These are phyloP conservation scores for Tricholoma matsutake DNA, from an alignment of 768 basidiomycete species.

Conservation along the genomic window DNA sequence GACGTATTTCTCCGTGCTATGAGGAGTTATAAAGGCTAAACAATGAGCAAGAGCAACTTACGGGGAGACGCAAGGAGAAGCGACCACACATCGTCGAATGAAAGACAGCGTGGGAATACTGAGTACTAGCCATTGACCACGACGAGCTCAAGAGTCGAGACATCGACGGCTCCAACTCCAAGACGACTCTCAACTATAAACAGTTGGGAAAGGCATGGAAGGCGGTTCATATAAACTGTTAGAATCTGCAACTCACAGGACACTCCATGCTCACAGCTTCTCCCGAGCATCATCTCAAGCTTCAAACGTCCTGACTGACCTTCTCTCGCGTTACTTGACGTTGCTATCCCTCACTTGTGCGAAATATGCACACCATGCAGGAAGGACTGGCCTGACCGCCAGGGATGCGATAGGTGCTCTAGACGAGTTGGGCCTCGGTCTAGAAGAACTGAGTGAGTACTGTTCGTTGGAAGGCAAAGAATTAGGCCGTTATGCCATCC, in stretches of 20 bases:
- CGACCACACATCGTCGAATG: conserved; percentile 55
- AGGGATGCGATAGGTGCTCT: conserved; percentile 65
- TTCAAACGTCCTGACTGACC: conserved; percentile 64
- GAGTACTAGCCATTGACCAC: conserved; percentile 10
- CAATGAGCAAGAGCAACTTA: conserved; percentile 21
- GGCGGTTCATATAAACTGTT: conserved; percentile 55
- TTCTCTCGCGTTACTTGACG: conserved; percentile 70
- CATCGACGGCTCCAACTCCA: not conserved
- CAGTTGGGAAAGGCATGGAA: conserved; percentile 40
- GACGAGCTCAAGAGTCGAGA: conserved; percentile 3
- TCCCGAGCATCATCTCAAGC: conserved; percentile 75
- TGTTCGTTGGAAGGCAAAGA: conserved; percentile 65
- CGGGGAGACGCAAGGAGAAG: conserved; percentile 51
- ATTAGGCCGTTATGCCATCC: conserved; percentile 61
- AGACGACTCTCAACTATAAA: not conserved
- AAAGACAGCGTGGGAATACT: conserved; percentile 18
- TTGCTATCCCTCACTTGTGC: conserved; percentile 66
- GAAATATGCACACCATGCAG: conserved; percentile 72
- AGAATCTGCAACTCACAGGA: conserved; percentile 64
- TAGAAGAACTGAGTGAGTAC: conserved; percentile 71
- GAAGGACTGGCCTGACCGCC: conserved; percentile 53
- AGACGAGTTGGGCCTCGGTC: conserved; percentile 68
- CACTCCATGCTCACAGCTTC: conserved; percentile 76
- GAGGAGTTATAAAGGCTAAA: conserved; percentile 2
- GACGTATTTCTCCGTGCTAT: conserved; percentile 42